Percentiles rank a stretch among this genome's conserved stretches.
These are phyloP conservation scores for Litsea cubeba DNA, from an alignment of 164 flowering plant species.

Conservation along the genomic window DNA sequence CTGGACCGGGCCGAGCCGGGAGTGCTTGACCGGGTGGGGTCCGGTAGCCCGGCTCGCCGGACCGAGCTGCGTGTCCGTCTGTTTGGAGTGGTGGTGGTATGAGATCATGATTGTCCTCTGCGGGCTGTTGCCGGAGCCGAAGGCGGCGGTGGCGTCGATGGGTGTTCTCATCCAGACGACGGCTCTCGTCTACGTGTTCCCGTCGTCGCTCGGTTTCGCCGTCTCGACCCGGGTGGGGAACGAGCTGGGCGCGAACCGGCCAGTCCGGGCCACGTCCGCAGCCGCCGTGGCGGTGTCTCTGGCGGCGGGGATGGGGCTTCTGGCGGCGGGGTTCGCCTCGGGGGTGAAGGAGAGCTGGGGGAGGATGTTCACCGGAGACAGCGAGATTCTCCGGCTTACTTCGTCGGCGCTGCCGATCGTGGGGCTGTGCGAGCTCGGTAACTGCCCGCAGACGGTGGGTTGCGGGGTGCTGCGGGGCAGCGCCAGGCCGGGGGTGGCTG, in stretches of 20 bases:
- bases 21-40: constrained; percentile 72
- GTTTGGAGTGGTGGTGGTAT: constrained; percentile 99
- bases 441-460: constrained; percentile 92
- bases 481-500: constrained; percentile 77
- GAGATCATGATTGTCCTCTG: constrained; percentile 89
- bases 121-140: constrained; percentile 66
- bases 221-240: constrained; percentile 95
- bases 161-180: constrained; percentile 88
- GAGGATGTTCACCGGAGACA: constrained; percentile 58
- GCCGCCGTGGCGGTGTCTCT: constrained; percentile 49
- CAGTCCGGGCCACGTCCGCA: constrained; percentile 45
- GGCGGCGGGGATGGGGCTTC: constrained; percentile 58
- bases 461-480: constrained; percentile 87
- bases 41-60: constrained; percentile 63
- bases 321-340: constrained; percentile 54
- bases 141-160: constrained; percentile 80
- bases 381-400: constrained; percentile 54
- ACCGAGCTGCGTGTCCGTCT: constrained; percentile 90
- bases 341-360: constrained; percentile 59
- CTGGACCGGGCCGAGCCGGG: constrained; percentile 46
- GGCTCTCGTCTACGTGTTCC: constrained; percentile 75
- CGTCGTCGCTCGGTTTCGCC: constrained; percentile 74
- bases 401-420: constrained; percentile 71
- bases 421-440: constrained; percentile 92
- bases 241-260: constrained; percentile 79